These are phyloP conservation scores for Ochetophila trinervis DNA, from an alignment of 306 rosid species.

Conservation along the genomic window DNA sequence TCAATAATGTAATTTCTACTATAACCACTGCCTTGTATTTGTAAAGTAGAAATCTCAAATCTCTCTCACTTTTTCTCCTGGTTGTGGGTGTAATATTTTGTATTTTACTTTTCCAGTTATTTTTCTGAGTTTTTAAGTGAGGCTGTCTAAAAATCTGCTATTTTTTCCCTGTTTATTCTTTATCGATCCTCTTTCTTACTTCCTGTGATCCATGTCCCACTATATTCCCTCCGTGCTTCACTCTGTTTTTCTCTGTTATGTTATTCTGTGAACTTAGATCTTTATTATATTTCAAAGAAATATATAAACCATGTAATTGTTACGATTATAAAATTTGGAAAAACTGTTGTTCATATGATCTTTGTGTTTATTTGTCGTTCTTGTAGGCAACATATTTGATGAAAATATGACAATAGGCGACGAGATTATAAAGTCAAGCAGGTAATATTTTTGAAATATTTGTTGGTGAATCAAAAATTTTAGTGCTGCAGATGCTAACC, in stretches of 20 bases:
- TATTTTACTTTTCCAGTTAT: no score
- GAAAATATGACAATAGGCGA: slow-evolving; percentile 24
- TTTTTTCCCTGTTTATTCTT: no score
- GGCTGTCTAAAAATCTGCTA: no score
- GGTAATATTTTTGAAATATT: slow-evolving; percentile 21
- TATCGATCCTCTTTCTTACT: no score
- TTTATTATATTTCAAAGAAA: background rate
- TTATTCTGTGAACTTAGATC: background rate
- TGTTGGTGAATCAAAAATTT: background rate
- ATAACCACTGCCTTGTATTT: background rate
- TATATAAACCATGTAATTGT: background rate
- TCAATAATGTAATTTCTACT: background rate
- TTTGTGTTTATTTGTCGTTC: background rate
- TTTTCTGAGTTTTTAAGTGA: no score
- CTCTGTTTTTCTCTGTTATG: background rate
- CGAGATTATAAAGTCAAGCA: slow-evolving; percentile 53
- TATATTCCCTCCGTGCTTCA: background rate
- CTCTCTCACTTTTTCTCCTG: no score
- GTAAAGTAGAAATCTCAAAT: no score
- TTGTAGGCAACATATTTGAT: slow-evolving; percentile 45
- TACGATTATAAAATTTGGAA: background rate
- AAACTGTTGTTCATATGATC: background rate
- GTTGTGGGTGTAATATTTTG: no score
- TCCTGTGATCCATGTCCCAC: no score
- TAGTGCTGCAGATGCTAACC: slow-evolving; percentile 1